phyloP scores from a whole-genome alignment of 352 stramenopile genomes.

The Blastocystis sp. region DNA sequence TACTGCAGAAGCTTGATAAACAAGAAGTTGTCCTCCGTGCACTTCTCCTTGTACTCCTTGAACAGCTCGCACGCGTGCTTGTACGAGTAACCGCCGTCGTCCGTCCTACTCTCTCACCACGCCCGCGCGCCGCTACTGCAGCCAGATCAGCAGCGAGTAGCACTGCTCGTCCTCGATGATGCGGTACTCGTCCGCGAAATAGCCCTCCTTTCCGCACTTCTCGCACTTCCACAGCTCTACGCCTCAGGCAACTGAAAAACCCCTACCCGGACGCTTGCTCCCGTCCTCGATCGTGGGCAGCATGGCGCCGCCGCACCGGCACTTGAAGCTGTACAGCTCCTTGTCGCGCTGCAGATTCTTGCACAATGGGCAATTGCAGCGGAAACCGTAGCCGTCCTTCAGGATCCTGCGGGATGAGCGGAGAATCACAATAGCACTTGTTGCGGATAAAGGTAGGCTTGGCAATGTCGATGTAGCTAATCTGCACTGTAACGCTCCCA shows the following conservation, averaged over 20 bases:
- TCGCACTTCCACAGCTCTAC: conserved; percentile 52
- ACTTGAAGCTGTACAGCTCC: neutral
- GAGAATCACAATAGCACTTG: neutral
- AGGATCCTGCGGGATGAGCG: neutral
- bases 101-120: neutral
- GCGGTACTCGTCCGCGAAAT: conserved; percentile 41
- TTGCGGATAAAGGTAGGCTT: conserved; percentile 49
- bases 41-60: conserved; percentile 52
- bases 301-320: conserved; percentile 20
- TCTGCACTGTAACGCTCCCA: neutral
- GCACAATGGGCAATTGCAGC: conserved; percentile 32
- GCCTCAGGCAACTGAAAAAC: neutral
- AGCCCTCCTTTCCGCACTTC: conserved; percentile 41
- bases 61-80: conserved; percentile 36
- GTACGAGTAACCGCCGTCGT: conserved; percentile 28
- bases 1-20: conserved; percentile 14
- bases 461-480: conserved; percentile 42
- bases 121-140: neutral
- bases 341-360: conserved; percentile 22
- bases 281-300: neutral
- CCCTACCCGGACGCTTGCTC: conserved; percentile 9
- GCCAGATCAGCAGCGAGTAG: conserved; percentile 49
- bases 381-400: conserved; percentile 37
- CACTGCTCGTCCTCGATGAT: conserved; percentile 64
- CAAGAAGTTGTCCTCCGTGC: conserved; percentile 53